Base-by-base conservation (phyloP, 305 asterid genomes). In the Fraxinus paxiana region DNA sequence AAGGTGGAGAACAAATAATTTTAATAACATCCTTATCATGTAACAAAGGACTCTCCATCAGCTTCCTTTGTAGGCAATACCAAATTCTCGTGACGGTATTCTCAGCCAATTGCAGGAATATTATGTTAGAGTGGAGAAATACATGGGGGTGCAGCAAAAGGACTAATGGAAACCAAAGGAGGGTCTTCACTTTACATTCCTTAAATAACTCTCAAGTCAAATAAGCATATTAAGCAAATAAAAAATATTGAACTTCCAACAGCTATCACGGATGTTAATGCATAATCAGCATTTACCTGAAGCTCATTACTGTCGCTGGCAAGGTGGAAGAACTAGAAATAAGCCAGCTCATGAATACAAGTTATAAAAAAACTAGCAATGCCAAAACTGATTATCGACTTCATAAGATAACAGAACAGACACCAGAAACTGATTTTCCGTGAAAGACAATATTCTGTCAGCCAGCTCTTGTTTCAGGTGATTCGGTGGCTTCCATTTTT, bases 31-130 rank as follows among this genome's bases (percentile, higher is more conserved):
- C 48, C 34, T 67, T 43, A 46, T 46, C 51, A 17, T n/a, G 73
- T 56, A 77, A 63, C 33, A 63, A 63, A 77, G 61, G 10, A 18
- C 78, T 31, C 38, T 81, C 48, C 61, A 26, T 34, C 69, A 81
- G 80, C 77, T 80, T 77, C 74, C 33, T n/a, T 2, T 20, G 33
- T 46, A 75, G 38, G 72, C 34, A 24, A 17, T 54, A 17, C 65
- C 65, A 63, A 63, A 24, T 63, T 63, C 35, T 10, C 13, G 72
- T 22, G 35, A 24, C 2, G 2, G 18, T 10, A 63, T 63, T 63
- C 34, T 63, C 72, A 63, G 72, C 72, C 72, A 63, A 63, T 63
- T 63, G 35, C 72, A 63, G 35, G 33, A 63, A 26, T 10, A 12
- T 13, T 26, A 67, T 67, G 37, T 67, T 30, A 67, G 18, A 30